These are phyloP conservation scores for Epichloe elymi DNA, from an alignment of 2,329 filamentous ascomycete genomes.

Conservation along the genomic window DNA sequence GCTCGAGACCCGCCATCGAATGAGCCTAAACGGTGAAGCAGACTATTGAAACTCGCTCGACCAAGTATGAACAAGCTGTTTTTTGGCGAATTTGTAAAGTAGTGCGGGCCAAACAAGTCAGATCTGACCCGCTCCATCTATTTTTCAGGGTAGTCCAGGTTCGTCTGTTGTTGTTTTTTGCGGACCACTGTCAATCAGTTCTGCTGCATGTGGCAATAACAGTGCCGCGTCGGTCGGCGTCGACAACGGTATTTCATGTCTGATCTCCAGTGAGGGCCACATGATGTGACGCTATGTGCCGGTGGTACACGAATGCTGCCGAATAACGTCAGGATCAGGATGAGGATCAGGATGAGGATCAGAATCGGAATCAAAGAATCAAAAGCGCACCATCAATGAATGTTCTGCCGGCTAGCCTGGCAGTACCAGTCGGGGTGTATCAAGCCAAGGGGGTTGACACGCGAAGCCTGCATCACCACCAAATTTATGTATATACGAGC, in stretches of 20 bases:
- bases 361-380: too few species aligned
- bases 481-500: neutral
- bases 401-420: neutral
- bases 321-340: neutral
- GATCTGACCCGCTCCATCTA: neutral
- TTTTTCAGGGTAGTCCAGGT: too few species aligned
- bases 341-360: neutral
- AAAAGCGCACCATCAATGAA: neutral
- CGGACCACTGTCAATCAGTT: too few species aligned
- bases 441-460: neutral
- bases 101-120: neutral
- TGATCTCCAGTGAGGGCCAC: neutral
- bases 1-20: neutral
- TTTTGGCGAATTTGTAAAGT: neutral
- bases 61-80: too few species aligned
- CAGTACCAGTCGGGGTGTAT: neutral
- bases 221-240: too few species aligned
- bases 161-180: too few species aligned
- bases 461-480: neutral
- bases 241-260: neutral
- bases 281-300: constrained; percentile 6
- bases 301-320: neutral
- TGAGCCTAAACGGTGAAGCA: neutral
- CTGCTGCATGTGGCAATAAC: too few species aligned
- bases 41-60: neutral